phyloP scores from a whole-genome alignment of 2,329 filamentous ascomycete genomes.

The Sarocladiaceae sp. region DNA sequence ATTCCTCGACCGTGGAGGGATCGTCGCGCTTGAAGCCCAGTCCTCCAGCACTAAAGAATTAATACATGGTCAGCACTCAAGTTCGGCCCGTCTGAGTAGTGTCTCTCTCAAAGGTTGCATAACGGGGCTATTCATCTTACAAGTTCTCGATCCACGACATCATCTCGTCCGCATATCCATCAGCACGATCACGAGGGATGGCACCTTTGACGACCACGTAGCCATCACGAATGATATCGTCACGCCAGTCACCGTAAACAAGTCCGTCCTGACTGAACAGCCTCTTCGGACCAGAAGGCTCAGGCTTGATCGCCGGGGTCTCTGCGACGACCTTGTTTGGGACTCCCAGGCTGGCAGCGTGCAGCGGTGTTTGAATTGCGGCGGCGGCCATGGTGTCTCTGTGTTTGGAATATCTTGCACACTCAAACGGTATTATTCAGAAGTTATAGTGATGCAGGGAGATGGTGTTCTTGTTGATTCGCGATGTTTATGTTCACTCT shows the following conservation, averaged over 20 bases:
- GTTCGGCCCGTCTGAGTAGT: too few relatives aligned
- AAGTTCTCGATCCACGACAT: conserved; percentile 18
- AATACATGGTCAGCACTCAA: too few relatives aligned
- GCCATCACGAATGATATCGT: conserved; percentile 30
- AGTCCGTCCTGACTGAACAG: background rate
- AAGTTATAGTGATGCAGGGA: too few relatives aligned
- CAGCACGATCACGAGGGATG: conserved; percentile 34
- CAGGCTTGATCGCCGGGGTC: background rate
- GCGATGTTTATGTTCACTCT: too few relatives aligned
- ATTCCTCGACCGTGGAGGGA: conserved; percentile 27
- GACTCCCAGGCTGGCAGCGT: too few relatives aligned
- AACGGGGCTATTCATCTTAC: background rate
- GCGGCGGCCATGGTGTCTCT: too few relatives aligned
- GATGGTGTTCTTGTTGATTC: too few relatives aligned
- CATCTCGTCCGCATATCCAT: conserved; percentile 25
- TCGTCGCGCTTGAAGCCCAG: conserved; percentile 19
- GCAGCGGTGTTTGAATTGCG: too few relatives aligned
- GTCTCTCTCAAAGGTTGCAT: background rate
- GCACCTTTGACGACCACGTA: conserved; percentile 42
- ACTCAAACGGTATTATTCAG: too few relatives aligned
- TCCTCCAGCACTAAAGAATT: too few relatives aligned
- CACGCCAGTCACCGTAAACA: conserved; percentile 24
- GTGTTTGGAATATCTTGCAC: too few relatives aligned
- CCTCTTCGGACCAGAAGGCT: background rate
- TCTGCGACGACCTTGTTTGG: too few relatives aligned